phyloP scores from a whole-genome alignment of 345 rosid genomes.

The Gossypium sturtianum region DNA sequence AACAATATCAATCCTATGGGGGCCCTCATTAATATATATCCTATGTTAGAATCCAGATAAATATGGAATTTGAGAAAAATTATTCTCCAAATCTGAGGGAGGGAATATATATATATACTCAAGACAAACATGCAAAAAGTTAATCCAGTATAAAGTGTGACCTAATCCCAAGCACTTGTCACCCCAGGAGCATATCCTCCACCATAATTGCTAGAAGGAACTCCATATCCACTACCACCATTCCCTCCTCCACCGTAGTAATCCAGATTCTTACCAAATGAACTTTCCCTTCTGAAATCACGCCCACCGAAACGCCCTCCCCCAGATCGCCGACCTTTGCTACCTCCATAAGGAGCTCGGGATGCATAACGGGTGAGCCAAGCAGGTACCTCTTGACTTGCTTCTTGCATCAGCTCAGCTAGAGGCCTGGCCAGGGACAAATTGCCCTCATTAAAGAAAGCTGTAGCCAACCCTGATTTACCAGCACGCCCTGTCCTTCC shows the following conservation, averaged over 20 bases:
- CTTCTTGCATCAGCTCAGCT: conserved; percentile 83
- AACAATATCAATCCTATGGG: neutral
- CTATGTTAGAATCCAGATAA: conserved; percentile 1
- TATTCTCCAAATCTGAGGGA: neutral
- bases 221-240: conserved; percentile 32
- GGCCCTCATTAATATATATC: neutral
- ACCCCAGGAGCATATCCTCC: conserved; percentile 44
- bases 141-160: neutral
- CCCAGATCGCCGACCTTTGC: conserved; percentile 62
- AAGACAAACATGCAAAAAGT: neutral
- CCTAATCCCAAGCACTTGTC: conserved; percentile 72
- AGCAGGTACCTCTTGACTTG: conserved; percentile 90
- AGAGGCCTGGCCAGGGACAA: conserved; percentile 61
- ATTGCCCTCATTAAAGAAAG: conserved; percentile 85
- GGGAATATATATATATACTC: conserved; percentile 1
- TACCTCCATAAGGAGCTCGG: conserved; percentile 44
- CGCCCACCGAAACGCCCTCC: conserved; percentile 93
- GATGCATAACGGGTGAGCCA: conserved; percentile 87
- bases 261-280: conserved; percentile 51
- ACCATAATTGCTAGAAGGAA: conserved; percentile 34
- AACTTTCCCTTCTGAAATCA: conserved; percentile 70
- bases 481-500: conserved; percentile 99
- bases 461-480: conserved; percentile 85
- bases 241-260: conserved; percentile 48
- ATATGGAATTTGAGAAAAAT: neutral